Base-by-base conservation (phyloP, 1,284 basidiomycete genomes). In the Ganoderma resinaceum region DNA sequence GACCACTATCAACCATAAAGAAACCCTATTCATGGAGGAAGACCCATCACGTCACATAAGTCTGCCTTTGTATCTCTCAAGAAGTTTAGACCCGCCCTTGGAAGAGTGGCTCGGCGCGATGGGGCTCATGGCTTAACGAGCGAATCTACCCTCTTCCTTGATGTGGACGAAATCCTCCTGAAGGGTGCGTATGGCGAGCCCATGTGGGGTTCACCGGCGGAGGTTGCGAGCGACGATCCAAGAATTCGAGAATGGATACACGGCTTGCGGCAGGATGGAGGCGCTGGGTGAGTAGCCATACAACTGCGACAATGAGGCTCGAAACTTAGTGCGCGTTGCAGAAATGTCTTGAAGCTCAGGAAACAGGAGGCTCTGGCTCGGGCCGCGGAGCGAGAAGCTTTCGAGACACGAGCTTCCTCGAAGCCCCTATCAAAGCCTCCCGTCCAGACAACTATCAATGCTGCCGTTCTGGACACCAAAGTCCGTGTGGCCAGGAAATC, bases 181-280 rank as follows among this genome's bases (percentile, higher is more conserved):
- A 69, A 80, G 2, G 84, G 86, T 5, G 81, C 83, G 20, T 70
- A 76, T 20, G 82, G 80, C 5, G 84, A 86, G 73, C 75, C 79
- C 2, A 74, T 76, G 31, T 87, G 85, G 74, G 87, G 85, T 0
- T 78, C 76, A 35, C 89, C 89, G 0, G 77, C 78, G 61, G 79
- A 82, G 18, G 71, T 89, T 2, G 82, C 83, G 40, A 75, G 16
- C 16, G 31, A 69, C 2, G 74, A 86, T 62, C 58, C 71, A 3
- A 80, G 81, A 31, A 73, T 91, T 8, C 73, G 73, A 18, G 77
- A 78, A 61, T 91, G 89, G 89, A 76, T 82, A 20, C 73, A 82
- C 14, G 88, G 86, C 14, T 76, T 91, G 62, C 82, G 81, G 65
- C 74, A 84, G 64, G 81, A 82, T 57, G 88, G 87, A 33, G 87